These are phyloP conservation scores for Rostrohypoxylon terebratum DNA, from an alignment of 495 filamentous ascomycete genomes.

Conservation along the genomic window DNA sequence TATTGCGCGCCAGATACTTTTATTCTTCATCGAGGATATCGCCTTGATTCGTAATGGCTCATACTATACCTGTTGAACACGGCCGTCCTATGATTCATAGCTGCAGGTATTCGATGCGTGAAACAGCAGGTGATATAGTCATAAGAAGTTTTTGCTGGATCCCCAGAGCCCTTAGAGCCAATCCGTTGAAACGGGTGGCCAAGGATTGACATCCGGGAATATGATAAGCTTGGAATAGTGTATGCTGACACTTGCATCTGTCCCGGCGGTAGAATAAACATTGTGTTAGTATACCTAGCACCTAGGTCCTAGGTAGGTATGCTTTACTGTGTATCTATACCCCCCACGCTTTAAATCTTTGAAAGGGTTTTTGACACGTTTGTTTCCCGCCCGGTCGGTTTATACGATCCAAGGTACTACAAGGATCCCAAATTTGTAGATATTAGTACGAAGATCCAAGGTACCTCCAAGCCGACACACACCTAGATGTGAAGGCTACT, in stretches of 20 bases:
- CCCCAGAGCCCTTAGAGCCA: not conserved
- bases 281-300: not conserved
- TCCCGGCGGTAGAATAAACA: not conserved
- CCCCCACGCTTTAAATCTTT: not conserved
- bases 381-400: not conserved
- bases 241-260: not conserved
- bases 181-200: not conserved
- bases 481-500: too few species aligned
- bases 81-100: not conserved
- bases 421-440: too few species aligned
- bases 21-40: not conserved
- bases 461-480: too few species aligned
- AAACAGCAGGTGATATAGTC: conserved; percentile 11
- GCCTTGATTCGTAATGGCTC: not conserved
- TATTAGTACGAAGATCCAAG: too few species aligned
- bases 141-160: conserved; percentile 5
- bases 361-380: too few species aligned
- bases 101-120: not conserved
- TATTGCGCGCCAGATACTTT: not conserved
- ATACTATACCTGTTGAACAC: not conserved
- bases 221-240: not conserved
- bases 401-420: not conserved
- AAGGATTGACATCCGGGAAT: not conserved
- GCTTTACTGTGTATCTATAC: too few species aligned
- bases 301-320: too few species aligned